Evolutionary conservation across 2,329 filamentous ascomycete genomes (phyloP), one percentile per base, ranked within the genome.

Genomic region (Tolypocladium guangdongense): DNA sequence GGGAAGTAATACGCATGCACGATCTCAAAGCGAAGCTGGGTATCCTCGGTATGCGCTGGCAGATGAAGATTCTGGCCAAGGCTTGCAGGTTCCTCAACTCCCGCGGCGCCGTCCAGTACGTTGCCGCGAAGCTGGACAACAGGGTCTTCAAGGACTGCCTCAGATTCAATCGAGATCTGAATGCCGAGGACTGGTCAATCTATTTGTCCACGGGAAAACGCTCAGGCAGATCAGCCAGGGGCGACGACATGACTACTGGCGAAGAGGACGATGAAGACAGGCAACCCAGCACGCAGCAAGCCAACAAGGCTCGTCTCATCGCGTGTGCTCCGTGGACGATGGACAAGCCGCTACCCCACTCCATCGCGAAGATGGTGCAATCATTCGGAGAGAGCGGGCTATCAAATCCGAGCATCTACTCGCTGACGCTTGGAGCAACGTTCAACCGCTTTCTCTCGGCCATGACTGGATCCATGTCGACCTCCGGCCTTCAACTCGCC

Each of bases 81-180:
- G 76, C 78, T 16, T 80, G 78, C 48, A 75, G 82, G 18, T 80
- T 80, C 59, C 74, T 83, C 55, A 79, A 78, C 24, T 72, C 74
- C 27, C 70, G 77, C 48, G 81, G 80, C 7, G 73, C 78, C 32
- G 71, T 82, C 22, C 74, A 76, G 48, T 83, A 81, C 57, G 77
- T 81, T 3, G 78, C 78, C 4, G 80, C 80, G 5, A 76, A 74
- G 38, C 75, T 81, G 12, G 70, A 73, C 18, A 72, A 74, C 36
- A 74, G 74, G 52, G 68, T 83, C 7, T 83, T 78, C 68, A 82
- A 81, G 58, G 80, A 84, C 58, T 84, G 82, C 58, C 72, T 84
- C 56, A 80, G 80, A 57, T 83, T 77, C 54, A 67, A 77, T 48
- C 71, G 80, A 46, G 78, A 83, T 7, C 73, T 82, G 35, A 79